Conservation (phyloP, 2,329 filamentous ascomycete genomes). For the Pseudocercospora cruenta region DNA sequence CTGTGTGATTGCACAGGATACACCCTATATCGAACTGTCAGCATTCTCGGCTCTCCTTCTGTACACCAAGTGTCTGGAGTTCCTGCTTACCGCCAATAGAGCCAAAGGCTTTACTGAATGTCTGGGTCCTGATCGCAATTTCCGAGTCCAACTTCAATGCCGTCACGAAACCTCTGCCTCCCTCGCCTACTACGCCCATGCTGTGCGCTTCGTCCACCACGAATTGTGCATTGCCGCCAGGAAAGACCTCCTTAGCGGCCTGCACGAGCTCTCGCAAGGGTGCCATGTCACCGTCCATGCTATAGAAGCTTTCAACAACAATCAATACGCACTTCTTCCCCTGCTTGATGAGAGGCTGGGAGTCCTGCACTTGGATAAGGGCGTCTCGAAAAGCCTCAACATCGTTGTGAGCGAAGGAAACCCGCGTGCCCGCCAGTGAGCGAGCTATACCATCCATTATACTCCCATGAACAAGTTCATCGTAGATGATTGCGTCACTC, state of each 20-base stretch:
- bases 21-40: background rate
- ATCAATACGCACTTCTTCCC: constrained; percentile 1
- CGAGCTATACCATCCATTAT: constrained; percentile 6
- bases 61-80: background rate
- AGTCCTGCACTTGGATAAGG: background rate
- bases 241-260: constrained; percentile 44
- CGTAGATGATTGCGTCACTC: constrained; percentile 14
- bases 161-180: no score
- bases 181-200: background rate
- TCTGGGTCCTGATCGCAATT: background rate
- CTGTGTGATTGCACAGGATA: background rate
- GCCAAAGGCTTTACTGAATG: background rate
- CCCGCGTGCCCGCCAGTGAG: background rate
- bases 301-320: constrained; percentile 9
- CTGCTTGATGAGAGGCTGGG: background rate
- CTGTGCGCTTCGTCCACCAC: constrained; percentile 14
- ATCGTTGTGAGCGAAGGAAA: constrained; percentile 11
- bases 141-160: no score
- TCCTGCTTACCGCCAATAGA: background rate
- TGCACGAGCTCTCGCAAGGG: constrained; percentile 71
- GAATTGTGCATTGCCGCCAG: constrained; percentile 11
- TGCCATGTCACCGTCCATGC: constrained; percentile 68
- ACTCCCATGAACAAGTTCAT: constrained; percentile 14
- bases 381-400: background rate
- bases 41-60: background rate